These are phyloP conservation scores for Hordeum marinum DNA, from an alignment of 176 grass and related monocot genomes.

Conservation along the genomic window DNA sequence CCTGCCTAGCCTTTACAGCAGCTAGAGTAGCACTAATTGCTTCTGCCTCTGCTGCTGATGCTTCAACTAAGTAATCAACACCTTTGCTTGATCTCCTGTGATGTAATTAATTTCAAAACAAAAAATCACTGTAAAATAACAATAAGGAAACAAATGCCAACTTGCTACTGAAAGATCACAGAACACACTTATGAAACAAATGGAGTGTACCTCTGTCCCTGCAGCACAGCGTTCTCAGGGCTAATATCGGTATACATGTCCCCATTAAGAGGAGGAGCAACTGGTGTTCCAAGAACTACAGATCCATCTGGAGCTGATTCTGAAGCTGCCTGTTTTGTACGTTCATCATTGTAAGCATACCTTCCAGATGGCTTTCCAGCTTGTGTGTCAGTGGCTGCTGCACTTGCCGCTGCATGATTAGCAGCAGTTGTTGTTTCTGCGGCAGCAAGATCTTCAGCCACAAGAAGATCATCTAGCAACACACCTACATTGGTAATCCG, in stretches of 20 bases:
- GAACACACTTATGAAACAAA: constrained; percentile 11
- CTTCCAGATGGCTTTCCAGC: constrained; percentile 53
- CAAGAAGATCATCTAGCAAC: constrained; percentile 96
- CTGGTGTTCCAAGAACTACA: constrained; percentile 90
- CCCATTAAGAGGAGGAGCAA: constrained; percentile 95
- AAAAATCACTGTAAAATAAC: not conserved
- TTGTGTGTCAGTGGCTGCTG: constrained; percentile 61
- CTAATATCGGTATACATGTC: constrained; percentile 98
- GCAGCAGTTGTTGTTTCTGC: constrained; percentile 91
- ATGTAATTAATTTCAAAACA: constrained; percentile 19
- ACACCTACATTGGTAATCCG: constrained; percentile 56
- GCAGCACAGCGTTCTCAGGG: constrained; percentile 84
- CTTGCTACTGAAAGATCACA: not conserved
- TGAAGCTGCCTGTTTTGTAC: constrained; percentile 45
- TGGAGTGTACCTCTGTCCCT: constrained; percentile 64
- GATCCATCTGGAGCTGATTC: constrained; percentile 68
- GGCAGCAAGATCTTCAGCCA: constrained; percentile 94
- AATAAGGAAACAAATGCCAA: not conserved
- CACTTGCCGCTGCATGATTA: constrained; percentile 77
- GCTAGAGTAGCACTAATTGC: constrained; percentile 90
- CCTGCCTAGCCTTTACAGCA: constrained; percentile 83
- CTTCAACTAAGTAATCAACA: constrained; percentile 85
- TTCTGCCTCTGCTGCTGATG: constrained; percentile 88
- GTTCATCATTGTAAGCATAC: constrained; percentile 65
- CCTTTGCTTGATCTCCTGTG: constrained; percentile 88